Evolutionary conservation across 495 filamentous ascomycete species (phyloP).

Genomic region (Halenospora varia): DNA sequence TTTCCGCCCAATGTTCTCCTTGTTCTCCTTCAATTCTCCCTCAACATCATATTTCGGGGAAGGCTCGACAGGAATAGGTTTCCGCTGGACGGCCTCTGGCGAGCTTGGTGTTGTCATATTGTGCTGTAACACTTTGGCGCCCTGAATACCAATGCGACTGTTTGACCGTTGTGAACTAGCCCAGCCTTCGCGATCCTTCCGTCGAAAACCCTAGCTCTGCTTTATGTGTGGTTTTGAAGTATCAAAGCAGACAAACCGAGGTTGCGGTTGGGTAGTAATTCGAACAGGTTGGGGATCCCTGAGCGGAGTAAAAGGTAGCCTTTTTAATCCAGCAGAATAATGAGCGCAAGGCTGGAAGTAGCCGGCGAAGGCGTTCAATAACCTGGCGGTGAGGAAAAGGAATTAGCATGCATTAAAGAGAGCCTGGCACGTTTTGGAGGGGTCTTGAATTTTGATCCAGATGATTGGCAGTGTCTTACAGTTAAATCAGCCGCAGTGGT

Average conservation of each 20-base stretch:
- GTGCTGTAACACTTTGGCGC: neutral
- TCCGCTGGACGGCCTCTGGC: constrained; percentile 12
- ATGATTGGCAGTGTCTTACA: constrained; percentile 7
- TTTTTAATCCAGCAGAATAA: neutral
- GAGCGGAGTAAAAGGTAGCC: neutral
- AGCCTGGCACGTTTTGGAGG: neutral
- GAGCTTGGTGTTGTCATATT: constrained; percentile 17
- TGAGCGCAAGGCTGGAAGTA: neutral
- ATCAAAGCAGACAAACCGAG: no score
- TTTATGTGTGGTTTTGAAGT: no score
- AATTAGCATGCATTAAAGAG: constrained; percentile 2
- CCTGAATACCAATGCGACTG: neutral
- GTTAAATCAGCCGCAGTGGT: neutral
- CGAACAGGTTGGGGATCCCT: no score
- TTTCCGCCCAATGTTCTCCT: constrained; percentile 26
- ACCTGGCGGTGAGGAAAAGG: constrained; percentile 2
- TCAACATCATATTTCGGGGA: constrained; percentile 16
- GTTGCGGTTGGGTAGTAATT: no score
- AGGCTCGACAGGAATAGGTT: constrained; percentile 10
- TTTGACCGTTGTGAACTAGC: neutral
- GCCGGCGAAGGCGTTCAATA: neutral
- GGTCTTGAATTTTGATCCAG: neutral
- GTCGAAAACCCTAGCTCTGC: no score
- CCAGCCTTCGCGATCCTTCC: no score
- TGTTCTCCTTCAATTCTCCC: constrained; percentile 19